Evolutionary conservation across 768 basidiomycete genomes (phyloP).

Genomic region (Megacollybia marginata): DNA sequence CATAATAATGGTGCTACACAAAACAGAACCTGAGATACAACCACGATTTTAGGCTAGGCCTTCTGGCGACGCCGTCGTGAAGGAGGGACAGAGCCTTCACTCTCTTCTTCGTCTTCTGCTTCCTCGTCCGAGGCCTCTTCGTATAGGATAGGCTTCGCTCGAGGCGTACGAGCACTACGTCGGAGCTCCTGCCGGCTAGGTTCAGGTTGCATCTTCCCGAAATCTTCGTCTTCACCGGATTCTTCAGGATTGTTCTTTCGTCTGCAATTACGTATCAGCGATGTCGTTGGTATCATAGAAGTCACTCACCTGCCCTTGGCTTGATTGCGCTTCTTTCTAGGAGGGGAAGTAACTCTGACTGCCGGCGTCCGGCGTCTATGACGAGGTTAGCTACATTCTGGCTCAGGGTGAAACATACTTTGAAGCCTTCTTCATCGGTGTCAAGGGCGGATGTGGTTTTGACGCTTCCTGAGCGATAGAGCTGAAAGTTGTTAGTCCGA

Average conservation of each 20-base stretch:
- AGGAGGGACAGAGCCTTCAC: too few relatives aligned
- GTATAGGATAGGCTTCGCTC: background rate
- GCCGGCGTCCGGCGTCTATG: background rate
- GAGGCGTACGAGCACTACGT: background rate
- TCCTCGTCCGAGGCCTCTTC: background rate
- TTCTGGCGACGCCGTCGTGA: too few relatives aligned
- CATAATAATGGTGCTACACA: too few relatives aligned
- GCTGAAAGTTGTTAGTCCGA: too few relatives aligned
- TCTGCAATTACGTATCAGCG: background rate
- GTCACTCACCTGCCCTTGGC: background rate
- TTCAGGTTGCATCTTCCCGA: background rate
- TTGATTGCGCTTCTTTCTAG: background rate
- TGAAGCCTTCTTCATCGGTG: slow-evolving; percentile 4
- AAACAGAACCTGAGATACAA: too few relatives aligned
- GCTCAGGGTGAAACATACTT: background rate
- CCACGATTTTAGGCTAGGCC: too few relatives aligned
- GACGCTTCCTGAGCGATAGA: background rate
- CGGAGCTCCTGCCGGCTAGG: background rate
- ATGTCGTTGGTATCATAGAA: background rate
- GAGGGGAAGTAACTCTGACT: background rate
- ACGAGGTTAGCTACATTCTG: background rate
- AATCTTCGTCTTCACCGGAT: background rate
- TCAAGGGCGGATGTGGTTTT: background rate
- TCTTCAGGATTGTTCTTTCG: background rate
- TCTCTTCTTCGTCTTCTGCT: background rate